Evolutionary conservation across 805 yeast species (phyloP), one percentile per base, ranked within the genome.

Genomic region (Teunomyces tritomae): DNA sequence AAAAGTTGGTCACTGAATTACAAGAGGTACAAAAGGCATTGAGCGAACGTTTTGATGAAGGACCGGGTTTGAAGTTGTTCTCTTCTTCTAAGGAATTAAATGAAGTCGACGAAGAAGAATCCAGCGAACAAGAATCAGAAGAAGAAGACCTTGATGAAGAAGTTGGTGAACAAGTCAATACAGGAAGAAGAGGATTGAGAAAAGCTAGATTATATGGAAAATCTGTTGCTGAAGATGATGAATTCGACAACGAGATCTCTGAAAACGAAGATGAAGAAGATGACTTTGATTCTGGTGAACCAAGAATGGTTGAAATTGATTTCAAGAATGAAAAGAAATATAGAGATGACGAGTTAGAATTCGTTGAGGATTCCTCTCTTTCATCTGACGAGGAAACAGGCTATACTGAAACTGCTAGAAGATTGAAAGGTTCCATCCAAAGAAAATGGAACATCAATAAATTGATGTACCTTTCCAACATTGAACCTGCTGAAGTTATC

Each of bases 361-460:
- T 62, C 44, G 82, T 71, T 39, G 82, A 78, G 52, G 78, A 71
- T 56, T 76, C 76, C 2, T 70, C 71, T 16, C 72, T 79, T 35
- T 62, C 74, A 41, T 59, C 79, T 0, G 75, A 71, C 42, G 68
- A 65, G 4, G 72, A 63, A 7, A 64, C 67, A 6, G 68, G 69
- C 29, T 76, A 76, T 70, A 59, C 67, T 44, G 51, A 58, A 8
- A 72, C 86, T 34, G 96, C 96, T 0, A 62, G 81, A 4, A 83
- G 77, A 56, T 71, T 87, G 49, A 73, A 79, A 51, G 79, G 85
- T n/a, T 54, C 78, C 4, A 49, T 71, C 67, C 61, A 74, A 69
- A 57, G 79, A 74, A 67, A 71, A 49, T 88, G 95, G 91, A 88
- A 92, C 64, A 80, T 92, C 51, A 83, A 85, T 56, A 88, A 87